These are phyloP conservation scores for Cotoneaster glaucophyllus DNA, from an alignment of 306 rosid species.

Conservation along the genomic window DNA sequence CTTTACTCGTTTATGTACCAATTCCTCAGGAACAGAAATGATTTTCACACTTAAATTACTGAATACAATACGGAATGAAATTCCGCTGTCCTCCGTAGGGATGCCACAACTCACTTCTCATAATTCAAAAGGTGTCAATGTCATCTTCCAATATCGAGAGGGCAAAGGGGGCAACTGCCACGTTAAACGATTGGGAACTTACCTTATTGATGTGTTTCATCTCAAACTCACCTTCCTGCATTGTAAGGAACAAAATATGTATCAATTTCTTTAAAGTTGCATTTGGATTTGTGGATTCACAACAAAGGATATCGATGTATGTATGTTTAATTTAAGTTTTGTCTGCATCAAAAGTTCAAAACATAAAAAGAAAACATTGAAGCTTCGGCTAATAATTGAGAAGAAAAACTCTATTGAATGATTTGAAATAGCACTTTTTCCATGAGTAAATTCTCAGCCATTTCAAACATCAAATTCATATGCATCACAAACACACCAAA, in stretches of 20 bases:
- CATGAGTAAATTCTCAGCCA: background rate
- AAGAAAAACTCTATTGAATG: background rate
- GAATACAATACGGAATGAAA: background rate
- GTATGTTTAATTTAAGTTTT: background rate
- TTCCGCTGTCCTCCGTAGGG: background rate
- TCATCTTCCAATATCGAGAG: constrained; percentile 43
- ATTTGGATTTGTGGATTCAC: background rate
- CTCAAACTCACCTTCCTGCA: constrained; percentile 65
- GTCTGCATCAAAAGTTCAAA: background rate
- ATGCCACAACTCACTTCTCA: constrained; percentile 12
- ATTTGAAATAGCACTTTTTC: background rate
- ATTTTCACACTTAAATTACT: constrained; percentile 4
- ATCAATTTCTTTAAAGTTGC: background rate
- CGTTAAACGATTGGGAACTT: constrained; percentile 41
- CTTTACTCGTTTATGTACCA: background rate
- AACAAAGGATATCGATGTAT: background rate
- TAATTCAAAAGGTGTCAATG: constrained; percentile 28
- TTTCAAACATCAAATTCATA: background rate
- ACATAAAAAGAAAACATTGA: background rate
- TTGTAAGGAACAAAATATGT: background rate
- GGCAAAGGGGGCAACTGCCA: constrained; percentile 52
- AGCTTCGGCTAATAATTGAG: background rate
- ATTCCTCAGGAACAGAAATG: background rate
- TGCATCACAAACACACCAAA: background rate
- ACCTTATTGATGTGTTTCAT: constrained; percentile 49